phyloP scores from a whole-genome alignment of 495 filamentous ascomycete species.

The Penicillium canariense region DNA sequence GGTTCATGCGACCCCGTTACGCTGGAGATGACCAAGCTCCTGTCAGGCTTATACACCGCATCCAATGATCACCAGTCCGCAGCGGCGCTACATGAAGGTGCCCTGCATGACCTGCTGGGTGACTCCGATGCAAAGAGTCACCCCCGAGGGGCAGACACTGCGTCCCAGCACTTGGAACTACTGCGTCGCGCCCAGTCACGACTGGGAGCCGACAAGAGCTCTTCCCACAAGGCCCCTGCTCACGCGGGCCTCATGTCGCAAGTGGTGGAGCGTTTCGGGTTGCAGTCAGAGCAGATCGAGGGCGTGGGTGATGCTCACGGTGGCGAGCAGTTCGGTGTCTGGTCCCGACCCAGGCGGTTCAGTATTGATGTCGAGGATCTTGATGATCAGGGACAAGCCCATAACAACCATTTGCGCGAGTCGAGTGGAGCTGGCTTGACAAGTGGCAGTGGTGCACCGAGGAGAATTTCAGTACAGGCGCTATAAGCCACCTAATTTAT shows the following conservation, averaged over 20 bases:
- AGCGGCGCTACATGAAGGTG: constrained; percentile 53
- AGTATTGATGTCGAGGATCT: constrained; percentile 41
- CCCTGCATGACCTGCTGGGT: constrained; percentile 48
- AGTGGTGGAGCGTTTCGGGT: constrained; percentile 33
- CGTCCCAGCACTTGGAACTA: constrained; percentile 49
- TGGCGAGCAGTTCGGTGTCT: constrained; percentile 34
- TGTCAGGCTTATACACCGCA: constrained; percentile 52
- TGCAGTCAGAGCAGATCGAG: constrained; percentile 27
- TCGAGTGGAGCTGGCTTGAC: constrained; percentile 35
- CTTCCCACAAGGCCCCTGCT: constrained; percentile 16
- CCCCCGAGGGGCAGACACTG: constrained; percentile 33
- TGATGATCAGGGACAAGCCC: constrained; percentile 25
- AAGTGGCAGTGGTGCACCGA: constrained; percentile 28
- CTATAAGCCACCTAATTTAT: constrained; percentile 8
- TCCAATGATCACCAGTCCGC: constrained; percentile 50
- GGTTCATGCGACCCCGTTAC: constrained; percentile 54
- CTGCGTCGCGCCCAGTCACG: constrained; percentile 44
- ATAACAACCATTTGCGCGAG: constrained; percentile 39
- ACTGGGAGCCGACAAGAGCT: constrained; percentile 22
- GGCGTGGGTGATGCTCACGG: constrained; percentile 24
- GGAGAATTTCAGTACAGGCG: constrained; percentile 30
- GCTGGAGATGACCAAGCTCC: constrained; percentile 54
- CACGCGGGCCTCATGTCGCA: constrained; percentile 31
- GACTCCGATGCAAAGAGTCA: constrained; percentile 41
- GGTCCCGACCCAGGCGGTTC: constrained; percentile 41